phyloP scores from a whole-genome alignment of 2,329 filamentous ascomycete genomes.

The Claviceps africana region DNA sequence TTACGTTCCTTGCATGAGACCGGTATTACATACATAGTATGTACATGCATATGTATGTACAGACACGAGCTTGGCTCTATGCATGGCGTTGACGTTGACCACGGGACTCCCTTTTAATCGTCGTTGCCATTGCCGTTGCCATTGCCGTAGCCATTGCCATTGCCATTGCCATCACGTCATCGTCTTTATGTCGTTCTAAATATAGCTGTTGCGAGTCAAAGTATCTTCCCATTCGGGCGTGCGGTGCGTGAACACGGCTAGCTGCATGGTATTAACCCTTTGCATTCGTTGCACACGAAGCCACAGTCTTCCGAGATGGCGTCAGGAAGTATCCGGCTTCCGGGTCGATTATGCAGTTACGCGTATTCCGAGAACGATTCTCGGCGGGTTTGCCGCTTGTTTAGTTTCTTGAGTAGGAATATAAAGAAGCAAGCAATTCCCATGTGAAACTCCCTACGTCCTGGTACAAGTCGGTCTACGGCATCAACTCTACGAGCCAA shows the following conservation, averaged over 20 bases:
- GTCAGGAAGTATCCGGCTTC: not conserved
- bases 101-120: too few species aligned
- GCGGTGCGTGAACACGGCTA: not conserved
- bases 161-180: not conserved
- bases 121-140: too few species aligned
- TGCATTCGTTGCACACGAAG: not conserved
- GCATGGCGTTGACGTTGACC: not conserved
- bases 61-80: not conserved
- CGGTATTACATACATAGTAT: not conserved
- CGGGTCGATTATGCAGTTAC: not conserved
- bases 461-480: too few species aligned
- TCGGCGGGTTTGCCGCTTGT: not conserved
- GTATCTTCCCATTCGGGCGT: not conserved
- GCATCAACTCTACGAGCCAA: not conserved
- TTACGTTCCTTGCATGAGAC: not conserved
- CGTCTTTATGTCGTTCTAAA: not conserved
- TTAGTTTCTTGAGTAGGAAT: not conserved
- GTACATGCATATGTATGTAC: not conserved
- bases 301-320: not conserved
- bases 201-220: not conserved
- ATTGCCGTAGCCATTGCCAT: too few species aligned
- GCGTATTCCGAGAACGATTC: too few species aligned
- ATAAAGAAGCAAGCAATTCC: not conserved
- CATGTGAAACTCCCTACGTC: not conserved
- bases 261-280: not conserved